Evolutionary conservation across 371 early-diverging fungal genomes (phyloP), one percentile per base, ranked within the genome.

Genomic region (Blakeslea trispora): DNA sequence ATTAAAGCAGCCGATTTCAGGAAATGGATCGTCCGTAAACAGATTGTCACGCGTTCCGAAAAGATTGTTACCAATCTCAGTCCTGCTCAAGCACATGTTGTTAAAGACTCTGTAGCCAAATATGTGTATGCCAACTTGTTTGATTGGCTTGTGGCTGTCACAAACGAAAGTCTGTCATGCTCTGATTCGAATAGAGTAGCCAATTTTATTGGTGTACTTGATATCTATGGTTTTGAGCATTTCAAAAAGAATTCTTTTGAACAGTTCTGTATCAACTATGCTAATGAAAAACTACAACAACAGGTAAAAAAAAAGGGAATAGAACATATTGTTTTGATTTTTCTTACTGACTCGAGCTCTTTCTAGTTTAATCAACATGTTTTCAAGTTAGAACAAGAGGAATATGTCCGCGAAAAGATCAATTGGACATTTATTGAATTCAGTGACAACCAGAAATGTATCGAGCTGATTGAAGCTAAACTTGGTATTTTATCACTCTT

Each of bases 361-460:
- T 7, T 28, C 28, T 70, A 96, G 75, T 98, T 98, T 61, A 78
- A 78, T 51, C 78, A 78, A 62, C 78, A 78, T 53, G 78, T 78
- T 1, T 78, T 98, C 75, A 91, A 95, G 75, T 71, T 95, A 42
- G 96, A 96, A 66, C 96, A 98, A 73, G 94, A 95, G 65, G 94
- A 94, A 71, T 99, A 99, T 66, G 85, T 93, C 15, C 85, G 90
- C 14, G 97, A 94, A 75, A 82, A 93, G 70, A 95, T 99, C 64
- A 84, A 91, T 64, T 98, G 92, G 90, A 86, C 81, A 28, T 91
- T 90, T 59, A 89, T 91, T 45, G 96, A 98, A 59, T 99, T 99
- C 83, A 95, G 95, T 54, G 99, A 99, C 77, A 96, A 99, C 67
- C 96, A 97, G 70, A 97, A 96, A n/a, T 98, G 99, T 79, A 99